A percentile compares a stretch with the other conserved stretches of the same genome.
Conservation (phyloP, 768 basidiomycete genomes). For the Boletus tylopilopsis region DNA sequence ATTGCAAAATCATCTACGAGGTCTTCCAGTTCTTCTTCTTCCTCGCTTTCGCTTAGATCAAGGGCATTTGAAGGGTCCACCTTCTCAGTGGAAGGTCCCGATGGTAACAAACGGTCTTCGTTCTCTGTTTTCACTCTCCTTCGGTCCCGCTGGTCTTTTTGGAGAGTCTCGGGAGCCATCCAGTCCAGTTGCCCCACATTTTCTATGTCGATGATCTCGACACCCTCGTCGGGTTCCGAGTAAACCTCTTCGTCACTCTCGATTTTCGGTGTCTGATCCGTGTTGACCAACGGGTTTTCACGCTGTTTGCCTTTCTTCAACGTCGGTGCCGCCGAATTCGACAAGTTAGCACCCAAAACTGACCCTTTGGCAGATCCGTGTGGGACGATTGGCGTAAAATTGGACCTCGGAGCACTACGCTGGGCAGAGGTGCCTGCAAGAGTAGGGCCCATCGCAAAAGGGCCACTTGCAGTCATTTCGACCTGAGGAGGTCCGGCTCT, state of each 20-base stretch:
- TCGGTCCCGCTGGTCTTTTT: constrained; percentile 41
- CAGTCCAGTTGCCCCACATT: constrained; percentile 76
- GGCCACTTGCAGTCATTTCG: constrained; percentile 84
- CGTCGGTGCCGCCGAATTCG: constrained; percentile 47
- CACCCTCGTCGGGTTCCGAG: constrained; percentile 85
- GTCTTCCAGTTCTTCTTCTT: constrained; percentile 77
- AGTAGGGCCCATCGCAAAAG: constrained; percentile 83
- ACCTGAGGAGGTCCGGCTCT: constrained; percentile 47
- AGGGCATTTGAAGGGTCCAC: constrained; percentile 57
- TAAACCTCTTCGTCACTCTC: constrained; percentile 65
- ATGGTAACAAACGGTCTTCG: constrained; percentile 35
- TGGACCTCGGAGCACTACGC: constrained; percentile 51
- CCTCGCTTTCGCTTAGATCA: constrained; percentile 71
- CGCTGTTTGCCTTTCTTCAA: constrained; percentile 43
- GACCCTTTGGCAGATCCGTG: constrained; percentile 35
- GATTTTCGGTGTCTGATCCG: constrained; percentile 24
- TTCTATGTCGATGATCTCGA: constrained; percentile 84
- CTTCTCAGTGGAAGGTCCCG: constrained; percentile 9
- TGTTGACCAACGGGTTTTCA: constrained; percentile 23
- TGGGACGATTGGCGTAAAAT: constrained; percentile 50
- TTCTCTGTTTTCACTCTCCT: constrained; percentile 39
- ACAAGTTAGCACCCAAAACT: constrained; percentile 46
- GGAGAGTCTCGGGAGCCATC: constrained; percentile 81
- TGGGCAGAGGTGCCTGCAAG: constrained; percentile 53
- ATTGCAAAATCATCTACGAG: constrained; percentile 67